Percentiles rank a stretch among this genome's conserved stretches.
Evolutionary conservation across 2,329 filamentous ascomycete genomes (phyloP).

Genomic region (Xylaria polymorpha): DNA sequence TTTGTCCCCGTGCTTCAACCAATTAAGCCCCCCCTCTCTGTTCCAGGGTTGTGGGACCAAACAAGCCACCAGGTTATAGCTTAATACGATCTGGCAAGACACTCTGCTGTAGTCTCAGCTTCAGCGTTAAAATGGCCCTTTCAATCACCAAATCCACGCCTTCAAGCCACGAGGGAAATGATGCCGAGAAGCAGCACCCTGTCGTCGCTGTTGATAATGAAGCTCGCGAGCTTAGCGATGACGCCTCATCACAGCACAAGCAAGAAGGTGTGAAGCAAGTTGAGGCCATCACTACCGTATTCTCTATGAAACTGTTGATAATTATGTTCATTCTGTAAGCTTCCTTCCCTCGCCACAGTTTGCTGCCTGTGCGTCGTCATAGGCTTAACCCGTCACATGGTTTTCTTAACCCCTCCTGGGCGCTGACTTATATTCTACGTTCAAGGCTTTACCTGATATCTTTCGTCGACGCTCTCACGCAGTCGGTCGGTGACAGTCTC

Average conservation of each 20-base stretch:
- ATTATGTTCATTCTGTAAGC: constrained; percentile 55
- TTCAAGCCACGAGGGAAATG: constrained; percentile 8
- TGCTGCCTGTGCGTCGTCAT: not conserved
- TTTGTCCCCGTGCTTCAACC: not conserved
- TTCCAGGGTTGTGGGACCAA: not conserved
- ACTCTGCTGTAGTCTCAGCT: not conserved
- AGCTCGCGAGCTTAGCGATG: constrained; percentile 18
- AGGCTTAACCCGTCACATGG: not conserved
- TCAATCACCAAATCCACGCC: constrained; percentile 10
- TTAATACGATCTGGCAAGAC: not conserved
- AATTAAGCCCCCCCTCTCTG: not conserved
- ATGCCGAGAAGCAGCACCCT: constrained; percentile 18
- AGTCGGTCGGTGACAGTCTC: constrained; percentile 59
- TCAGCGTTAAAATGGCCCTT: constrained; percentile 2
- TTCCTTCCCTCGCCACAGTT: not conserved
- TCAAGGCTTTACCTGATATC: constrained; percentile 54
- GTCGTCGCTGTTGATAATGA: constrained; percentile 9
- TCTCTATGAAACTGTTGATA: constrained; percentile 45
- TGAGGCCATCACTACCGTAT: constrained; percentile 55
- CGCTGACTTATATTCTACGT: constrained; percentile 8
- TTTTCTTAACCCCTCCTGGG: not conserved
- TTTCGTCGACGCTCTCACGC: constrained; percentile 54
- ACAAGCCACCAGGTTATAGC: not conserved
- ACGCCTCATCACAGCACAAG: constrained; percentile 46
- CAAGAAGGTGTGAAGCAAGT: constrained; percentile 55